phyloP scores from a whole-genome alignment of 768 basidiomycete species.

The Auricularia heimuer region DNA sequence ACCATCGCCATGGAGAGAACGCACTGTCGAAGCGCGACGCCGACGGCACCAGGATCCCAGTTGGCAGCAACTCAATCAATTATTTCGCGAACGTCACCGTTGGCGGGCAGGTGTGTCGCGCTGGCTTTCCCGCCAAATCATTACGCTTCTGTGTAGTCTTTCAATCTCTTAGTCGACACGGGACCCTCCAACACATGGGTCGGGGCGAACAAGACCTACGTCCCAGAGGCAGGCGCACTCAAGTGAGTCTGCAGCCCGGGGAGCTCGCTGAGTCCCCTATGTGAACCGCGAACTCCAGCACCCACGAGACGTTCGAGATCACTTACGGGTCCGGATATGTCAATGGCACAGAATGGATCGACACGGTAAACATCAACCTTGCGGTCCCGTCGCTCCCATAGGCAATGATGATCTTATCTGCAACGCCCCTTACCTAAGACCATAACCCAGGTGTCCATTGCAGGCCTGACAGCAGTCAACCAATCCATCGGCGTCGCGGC shows the following conservation, averaged over 20 bases:
- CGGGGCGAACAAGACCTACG: slow-evolving; percentile 1
- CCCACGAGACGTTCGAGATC: slow-evolving; percentile 1
- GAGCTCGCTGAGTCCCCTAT: background rate
- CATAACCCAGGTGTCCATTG: background rate
- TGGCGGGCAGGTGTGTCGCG: background rate
- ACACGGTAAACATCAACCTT: background rate
- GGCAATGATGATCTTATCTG: no score
- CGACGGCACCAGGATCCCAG: background rate
- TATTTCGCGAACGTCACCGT: background rate
- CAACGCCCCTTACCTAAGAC: no score
- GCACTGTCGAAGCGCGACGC: background rate
- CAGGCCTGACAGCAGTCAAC: slow-evolving; percentile 1
- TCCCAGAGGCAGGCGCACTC: background rate
- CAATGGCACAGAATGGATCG: slow-evolving; percentile 4
- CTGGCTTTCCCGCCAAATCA: no score
- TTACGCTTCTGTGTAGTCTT: background rate
- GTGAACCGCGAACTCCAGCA: background rate
- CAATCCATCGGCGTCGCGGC: slow-evolving; percentile 6
- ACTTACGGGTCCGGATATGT: slow-evolving; percentile 2
- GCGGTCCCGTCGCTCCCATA: background rate
- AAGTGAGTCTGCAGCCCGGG: background rate
- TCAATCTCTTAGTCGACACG: slow-evolving; percentile 6
- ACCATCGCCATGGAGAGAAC: background rate
- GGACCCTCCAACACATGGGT: slow-evolving; percentile 5
- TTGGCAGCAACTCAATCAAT: background rate